Base-by-base conservation (phyloP, 1,139 yeast genomes). In the Barnettozyma hawaiiensis region DNA sequence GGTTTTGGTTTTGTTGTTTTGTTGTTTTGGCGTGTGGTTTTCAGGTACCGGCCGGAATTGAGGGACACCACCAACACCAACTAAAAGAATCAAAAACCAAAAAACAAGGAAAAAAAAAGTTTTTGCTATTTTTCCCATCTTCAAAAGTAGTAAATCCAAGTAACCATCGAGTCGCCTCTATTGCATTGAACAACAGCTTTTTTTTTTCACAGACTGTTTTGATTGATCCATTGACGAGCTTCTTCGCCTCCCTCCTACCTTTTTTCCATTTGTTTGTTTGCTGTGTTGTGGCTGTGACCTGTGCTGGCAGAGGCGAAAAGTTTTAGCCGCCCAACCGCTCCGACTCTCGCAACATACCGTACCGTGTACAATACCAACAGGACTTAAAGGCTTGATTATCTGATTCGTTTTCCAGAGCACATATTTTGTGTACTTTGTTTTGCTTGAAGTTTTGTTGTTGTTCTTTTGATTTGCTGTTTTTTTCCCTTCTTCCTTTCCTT, bases 21-120 rank as follows among this genome's bases (percentile, higher is more conserved):
- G n/a, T n/a, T n/a, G n/a, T n/a, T n/a, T n/a, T n/a, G n/a, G n/a
- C n/a, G n/a, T n/a, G n/a, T n/a, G n/a, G n/a, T n/a, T n/a, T n/a
- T 29, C 26, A 28, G 39, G 39, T 37, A 37, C 39, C 27, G 35
- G 23, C 40, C 40, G 40, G 40, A 37, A 26, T 21, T 37, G 20
- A n/a, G n/a, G 23, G 3, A 5, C 14, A 37, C 24, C 26, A 16
- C 29, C n/a, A 22, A n/a, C n/a, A n/a, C n/a, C n/a, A n/a, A n/a
- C n/a, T n/a, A n/a, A n/a, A n/a, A n/a, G n/a, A n/a, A n/a, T n/a
- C n/a, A n/a, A n/a, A n/a, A n/a, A n/a, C n/a, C n/a, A n/a, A n/a
- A n/a, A n/a, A n/a, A n/a, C n/a, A n/a, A n/a, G n/a, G 15, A 10
- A 19, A 26, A 35, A 19, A 37, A 37, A 37, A 31, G 14, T 29